phyloP scores from a whole-genome alignment of 495 filamentous ascomycete genomes.

The Friedmanniomyces simplex region DNA sequence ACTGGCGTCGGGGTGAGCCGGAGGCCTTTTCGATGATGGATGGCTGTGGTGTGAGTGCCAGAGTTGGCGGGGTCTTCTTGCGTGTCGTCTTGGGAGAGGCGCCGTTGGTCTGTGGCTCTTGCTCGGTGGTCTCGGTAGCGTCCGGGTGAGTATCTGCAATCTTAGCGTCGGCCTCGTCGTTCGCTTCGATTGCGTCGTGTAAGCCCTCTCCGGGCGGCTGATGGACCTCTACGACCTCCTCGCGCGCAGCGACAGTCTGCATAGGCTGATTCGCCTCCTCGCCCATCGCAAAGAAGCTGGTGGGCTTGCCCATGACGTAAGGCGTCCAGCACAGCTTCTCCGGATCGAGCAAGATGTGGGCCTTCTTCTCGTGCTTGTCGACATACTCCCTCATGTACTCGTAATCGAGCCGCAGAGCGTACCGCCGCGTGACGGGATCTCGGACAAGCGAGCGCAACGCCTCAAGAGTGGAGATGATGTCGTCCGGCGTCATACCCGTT shows the following conservation, averaged over 20 bases:
- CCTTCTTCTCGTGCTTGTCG: conserved; percentile 72
- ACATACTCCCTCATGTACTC: conserved; percentile 76
- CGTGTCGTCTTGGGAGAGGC: neutral
- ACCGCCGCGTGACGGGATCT: conserved; percentile 77
- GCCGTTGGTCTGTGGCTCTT: conserved; percentile 2
- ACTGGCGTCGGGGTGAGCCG: conserved; percentile 2
- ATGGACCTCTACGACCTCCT: conserved; percentile 47
- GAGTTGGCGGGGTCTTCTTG: conserved; percentile 5
- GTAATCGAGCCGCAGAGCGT: conserved; percentile 78
- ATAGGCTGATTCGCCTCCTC: conserved; percentile 65
- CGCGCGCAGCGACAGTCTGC: conserved; percentile 77
- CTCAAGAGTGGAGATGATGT: conserved; percentile 87
- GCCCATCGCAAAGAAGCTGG: conserved; percentile 28
- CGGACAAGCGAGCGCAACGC: conserved; percentile 77
- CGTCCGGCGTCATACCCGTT: conserved; percentile 92
- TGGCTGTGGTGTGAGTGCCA: conserved; percentile 14
- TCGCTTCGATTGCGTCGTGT: conserved; percentile 20
- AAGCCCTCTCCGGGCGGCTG: conserved; percentile 31
- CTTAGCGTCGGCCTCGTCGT: neutral
- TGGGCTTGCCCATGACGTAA: conserved; percentile 85
- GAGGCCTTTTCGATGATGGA: neutral
- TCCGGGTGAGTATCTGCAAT: neutral
- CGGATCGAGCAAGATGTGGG: conserved; percentile 74
- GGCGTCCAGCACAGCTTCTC: conserved; percentile 88
- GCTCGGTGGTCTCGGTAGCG: conserved; percentile 10